These are phyloP conservation scores for Nemania abortiva DNA, from an alignment of 2,329 filamentous ascomycete species.

Conservation along the genomic window DNA sequence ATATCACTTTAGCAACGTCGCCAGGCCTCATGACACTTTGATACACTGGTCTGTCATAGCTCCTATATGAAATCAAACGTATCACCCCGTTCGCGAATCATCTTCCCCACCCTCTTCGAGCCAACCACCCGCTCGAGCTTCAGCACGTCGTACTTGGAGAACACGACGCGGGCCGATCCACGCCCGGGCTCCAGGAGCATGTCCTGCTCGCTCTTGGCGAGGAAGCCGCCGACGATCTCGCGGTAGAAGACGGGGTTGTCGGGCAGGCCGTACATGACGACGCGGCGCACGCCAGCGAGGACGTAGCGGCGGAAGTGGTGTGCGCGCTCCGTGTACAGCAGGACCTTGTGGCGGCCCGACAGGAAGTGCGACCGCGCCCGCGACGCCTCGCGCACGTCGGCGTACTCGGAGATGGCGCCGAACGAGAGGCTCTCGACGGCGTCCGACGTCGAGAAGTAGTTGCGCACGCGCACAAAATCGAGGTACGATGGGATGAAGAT, in stretches of 20 bases:
- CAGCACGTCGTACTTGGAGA: slow-evolving; percentile 90
- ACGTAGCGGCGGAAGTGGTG: slow-evolving; percentile 95
- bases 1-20: neutral
- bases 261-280: slow-evolving; percentile 91
- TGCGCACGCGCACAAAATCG: slow-evolving; percentile 93
- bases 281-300: slow-evolving; percentile 81
- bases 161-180: slow-evolving; percentile 73
- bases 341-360: slow-evolving; percentile 81
- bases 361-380: slow-evolving; percentile 90
- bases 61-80: slow-evolving; percentile 91
- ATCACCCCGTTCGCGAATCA: slow-evolving; percentile 87
- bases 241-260: slow-evolving; percentile 88
- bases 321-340: slow-evolving; percentile 94
- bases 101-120: slow-evolving; percentile 80
- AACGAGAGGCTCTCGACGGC: slow-evolving; percentile 72
- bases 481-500: slow-evolving; percentile 94
- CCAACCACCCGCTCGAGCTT: slow-evolving; percentile 91
- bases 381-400: slow-evolving; percentile 80
- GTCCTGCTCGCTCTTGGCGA: slow-evolving; percentile 70
- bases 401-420: slow-evolving; percentile 90
- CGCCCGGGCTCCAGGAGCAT: slow-evolving; percentile 67
- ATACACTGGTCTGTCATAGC: neutral
- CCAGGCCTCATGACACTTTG: neutral
- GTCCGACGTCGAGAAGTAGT: slow-evolving; percentile 83
- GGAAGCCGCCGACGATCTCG: slow-evolving; percentile 78